phyloP scores from a whole-genome alignment of 23 red algal species.

The Agarophyton chilense region DNA sequence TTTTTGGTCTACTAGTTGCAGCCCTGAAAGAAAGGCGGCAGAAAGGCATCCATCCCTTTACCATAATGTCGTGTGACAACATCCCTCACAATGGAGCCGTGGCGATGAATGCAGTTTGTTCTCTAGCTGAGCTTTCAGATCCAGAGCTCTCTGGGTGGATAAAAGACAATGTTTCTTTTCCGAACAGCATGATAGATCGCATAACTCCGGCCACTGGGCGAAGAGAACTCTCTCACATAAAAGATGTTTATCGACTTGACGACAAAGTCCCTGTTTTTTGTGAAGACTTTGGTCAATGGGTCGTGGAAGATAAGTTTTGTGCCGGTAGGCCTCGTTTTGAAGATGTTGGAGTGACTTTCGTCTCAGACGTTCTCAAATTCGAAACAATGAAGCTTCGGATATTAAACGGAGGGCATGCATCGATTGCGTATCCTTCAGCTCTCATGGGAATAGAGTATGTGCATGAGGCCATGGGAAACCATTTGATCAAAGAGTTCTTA shows the following conservation, averaged over 20 bases:
- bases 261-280: constrained; percentile 47
- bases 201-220: constrained; percentile 45
- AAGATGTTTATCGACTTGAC: neutral
- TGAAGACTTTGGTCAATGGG: constrained; percentile 48
- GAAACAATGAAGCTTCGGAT: constrained; percentile 60
- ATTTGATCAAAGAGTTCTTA: constrained; percentile 11
- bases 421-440: constrained; percentile 29
- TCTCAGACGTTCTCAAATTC: constrained; percentile 22
- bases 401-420: constrained; percentile 40
- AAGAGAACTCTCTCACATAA: neutral
- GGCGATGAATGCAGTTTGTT: neutral
- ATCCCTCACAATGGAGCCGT: constrained; percentile 44
- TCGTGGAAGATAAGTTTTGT: constrained; percentile 32
- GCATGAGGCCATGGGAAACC: constrained; percentile 41
- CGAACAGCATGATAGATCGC: constrained; percentile 60
- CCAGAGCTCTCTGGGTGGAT: constrained; percentile 29
- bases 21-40: constrained; percentile 29
- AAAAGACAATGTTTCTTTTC: constrained; percentile 42
- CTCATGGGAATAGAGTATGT: constrained; percentile 26
- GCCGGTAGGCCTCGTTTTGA: neutral
- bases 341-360: constrained; percentile 27
- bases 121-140: constrained; percentile 11
- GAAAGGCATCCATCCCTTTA: neutral
- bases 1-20: constrained; percentile 22
- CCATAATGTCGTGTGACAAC: constrained; percentile 60